Conservation (phyloP, 139 green algal species). For the Picochlorum sp. region DNA sequence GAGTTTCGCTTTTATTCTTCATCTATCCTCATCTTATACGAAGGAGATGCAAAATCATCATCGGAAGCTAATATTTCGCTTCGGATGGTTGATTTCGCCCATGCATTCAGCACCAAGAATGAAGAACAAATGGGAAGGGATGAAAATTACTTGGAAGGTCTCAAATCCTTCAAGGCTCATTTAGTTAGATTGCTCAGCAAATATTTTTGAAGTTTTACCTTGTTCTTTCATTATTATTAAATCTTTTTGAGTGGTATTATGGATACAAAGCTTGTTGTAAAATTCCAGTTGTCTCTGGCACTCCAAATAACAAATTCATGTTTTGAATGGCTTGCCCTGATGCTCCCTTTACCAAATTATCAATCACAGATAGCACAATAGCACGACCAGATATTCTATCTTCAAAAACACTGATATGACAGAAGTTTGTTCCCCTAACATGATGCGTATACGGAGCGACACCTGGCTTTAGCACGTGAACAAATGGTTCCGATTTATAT, state of each 20-base stretch:
- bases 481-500: conserved; percentile 75
- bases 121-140: conserved; percentile 18
- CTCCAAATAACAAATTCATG: conserved; percentile 90
- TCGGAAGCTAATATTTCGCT: conserved; percentile 25
- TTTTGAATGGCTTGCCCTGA: conserved; percentile 95
- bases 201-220: neutral
- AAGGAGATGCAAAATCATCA: conserved; percentile 42
- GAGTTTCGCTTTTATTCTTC: conserved; percentile 68
- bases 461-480: conserved; percentile 66
- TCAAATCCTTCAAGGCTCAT: conserved; percentile 12
- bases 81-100: conserved; percentile 80
- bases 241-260: neutral
- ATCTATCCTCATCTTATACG: conserved; percentile 72
- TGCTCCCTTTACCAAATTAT: conserved; percentile 98
- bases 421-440: conserved; percentile 89
- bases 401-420: conserved; percentile 80
- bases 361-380: conserved; percentile 90
- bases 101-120: conserved; percentile 46
- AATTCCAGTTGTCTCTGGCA: conserved; percentile 76
- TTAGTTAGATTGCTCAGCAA: neutral
- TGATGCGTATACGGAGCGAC: conserved; percentile 82
- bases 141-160: conserved; percentile 56
- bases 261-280: conserved; percentile 89
- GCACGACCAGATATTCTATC: conserved; percentile 78
- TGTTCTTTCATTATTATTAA: neutral